Conservation (phyloP, 2,329 filamentous ascomycete species). For the Thelonectria blattea region DNA sequence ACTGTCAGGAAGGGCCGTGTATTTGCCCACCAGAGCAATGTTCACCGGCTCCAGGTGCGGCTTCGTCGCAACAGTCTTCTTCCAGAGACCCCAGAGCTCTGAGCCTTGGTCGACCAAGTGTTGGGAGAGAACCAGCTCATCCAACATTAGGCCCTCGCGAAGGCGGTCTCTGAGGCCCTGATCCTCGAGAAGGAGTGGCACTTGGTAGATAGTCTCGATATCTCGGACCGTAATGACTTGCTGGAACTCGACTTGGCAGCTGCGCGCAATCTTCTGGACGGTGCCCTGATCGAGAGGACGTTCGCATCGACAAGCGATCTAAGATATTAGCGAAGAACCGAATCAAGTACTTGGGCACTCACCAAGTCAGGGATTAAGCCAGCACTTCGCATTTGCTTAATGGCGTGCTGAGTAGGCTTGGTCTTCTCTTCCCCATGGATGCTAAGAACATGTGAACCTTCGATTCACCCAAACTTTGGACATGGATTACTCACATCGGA, state of each 20-base stretch:
- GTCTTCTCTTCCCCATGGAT: constrained; percentile 81
- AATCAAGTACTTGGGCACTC: constrained; percentile 31
- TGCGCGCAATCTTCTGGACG: constrained; percentile 85
- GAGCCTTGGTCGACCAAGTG: constrained; percentile 67
- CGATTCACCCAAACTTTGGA: too few relatives aligned
- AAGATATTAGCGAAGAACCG: constrained; percentile 9
- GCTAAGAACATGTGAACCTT: not conserved
- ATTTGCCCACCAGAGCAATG: constrained; percentile 93
- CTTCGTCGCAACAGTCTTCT: constrained; percentile 69
- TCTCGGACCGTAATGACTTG: constrained; percentile 92
- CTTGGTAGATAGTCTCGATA: constrained; percentile 90
- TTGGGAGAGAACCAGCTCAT: constrained; percentile 43
- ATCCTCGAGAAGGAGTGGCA: constrained; percentile 86
- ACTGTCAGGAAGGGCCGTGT: constrained; percentile 77
- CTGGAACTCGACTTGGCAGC: constrained; percentile 83
- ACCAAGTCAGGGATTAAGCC: constrained; percentile 76
- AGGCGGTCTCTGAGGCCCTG: constrained; percentile 66
- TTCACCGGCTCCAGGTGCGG: constrained; percentile 70
- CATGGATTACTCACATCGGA: constrained; percentile 57
- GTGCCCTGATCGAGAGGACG: constrained; percentile 74
- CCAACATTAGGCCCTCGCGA: constrained; percentile 38
- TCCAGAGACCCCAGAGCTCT: constrained; percentile 75
- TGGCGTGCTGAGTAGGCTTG: constrained; percentile 93
- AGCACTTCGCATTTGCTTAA: constrained; percentile 81
- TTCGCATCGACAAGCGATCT: constrained; percentile 94